Percentiles rank a stretch among this genome's conserved stretches.
Evolutionary conservation across 140 eudicot genomes (phyloP).

Genomic region (Cichorium intybus): DNA sequence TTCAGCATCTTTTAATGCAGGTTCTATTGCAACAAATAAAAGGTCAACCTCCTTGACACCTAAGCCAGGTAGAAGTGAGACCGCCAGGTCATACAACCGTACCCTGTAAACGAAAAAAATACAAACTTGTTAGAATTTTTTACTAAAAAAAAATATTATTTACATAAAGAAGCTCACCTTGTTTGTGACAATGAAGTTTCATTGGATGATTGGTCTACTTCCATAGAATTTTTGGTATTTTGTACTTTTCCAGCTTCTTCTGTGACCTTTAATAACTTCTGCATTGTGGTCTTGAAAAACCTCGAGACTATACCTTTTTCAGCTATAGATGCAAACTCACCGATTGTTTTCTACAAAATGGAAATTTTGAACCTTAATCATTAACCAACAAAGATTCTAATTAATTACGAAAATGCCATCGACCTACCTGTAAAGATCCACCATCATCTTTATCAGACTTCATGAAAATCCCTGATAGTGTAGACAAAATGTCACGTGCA

Average conservation of each 20-base stretch:
- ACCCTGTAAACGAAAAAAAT: slow-evolving; percentile 49
- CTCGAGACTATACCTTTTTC: slow-evolving; percentile 57
- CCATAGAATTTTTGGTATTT: slow-evolving; percentile 49
- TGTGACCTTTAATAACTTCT: slow-evolving; percentile 61
- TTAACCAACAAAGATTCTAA: background rate
- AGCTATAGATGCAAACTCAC: slow-evolving; percentile 74
- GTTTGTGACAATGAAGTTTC: slow-evolving; percentile 45
- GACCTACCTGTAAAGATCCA: slow-evolving; percentile 71
- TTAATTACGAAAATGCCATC: slow-evolving; percentile 4
- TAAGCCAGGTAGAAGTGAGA: slow-evolving; percentile 86
- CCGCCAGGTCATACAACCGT: slow-evolving; percentile 73
- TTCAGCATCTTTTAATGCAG: slow-evolving; percentile 78
- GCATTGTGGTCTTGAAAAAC: slow-evolving; percentile 61
- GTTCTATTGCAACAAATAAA: slow-evolving; percentile 54
- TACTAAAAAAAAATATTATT: background rate
- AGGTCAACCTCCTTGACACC: slow-evolving; percentile 68
- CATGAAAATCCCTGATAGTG: slow-evolving; percentile 51
- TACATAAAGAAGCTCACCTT: slow-evolving; percentile 40
- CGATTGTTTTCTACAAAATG: slow-evolving; percentile 59
- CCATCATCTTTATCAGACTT: slow-evolving; percentile 75
- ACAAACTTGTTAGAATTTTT: background rate
- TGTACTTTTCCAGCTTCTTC: slow-evolving; percentile 47
- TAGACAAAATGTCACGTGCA: slow-evolving; percentile 60
- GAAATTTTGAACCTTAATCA: background rate
- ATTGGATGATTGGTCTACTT: slow-evolving; percentile 54